phyloP scores from a whole-genome alignment of 2,329 filamentous ascomycete genomes.

The Alternaria conjuncta region DNA sequence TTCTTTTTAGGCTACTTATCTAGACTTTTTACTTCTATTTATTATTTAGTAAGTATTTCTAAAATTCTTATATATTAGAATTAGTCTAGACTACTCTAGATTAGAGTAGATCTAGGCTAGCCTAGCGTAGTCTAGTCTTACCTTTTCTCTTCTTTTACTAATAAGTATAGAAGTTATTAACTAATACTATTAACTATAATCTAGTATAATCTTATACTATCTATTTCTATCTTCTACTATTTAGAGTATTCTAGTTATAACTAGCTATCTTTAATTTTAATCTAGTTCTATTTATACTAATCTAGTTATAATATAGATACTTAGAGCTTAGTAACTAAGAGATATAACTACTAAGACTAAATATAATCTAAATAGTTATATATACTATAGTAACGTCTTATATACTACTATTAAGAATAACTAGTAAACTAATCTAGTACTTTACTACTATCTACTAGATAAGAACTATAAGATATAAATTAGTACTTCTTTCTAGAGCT shows the following conservation, averaged over 20 bases:
- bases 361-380: neutral
- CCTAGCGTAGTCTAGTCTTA: neutral
- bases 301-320: neutral
- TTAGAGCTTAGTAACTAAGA: too few species aligned
- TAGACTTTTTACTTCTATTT: neutral
- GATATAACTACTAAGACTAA: neutral
- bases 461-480: too few species aligned
- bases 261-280: neutral
- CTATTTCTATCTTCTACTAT: neutral
- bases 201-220: neutral
- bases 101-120: neutral
- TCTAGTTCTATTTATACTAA: neutral
- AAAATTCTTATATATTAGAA: neutral
- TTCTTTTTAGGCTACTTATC: neutral
- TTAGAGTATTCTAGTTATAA: neutral
- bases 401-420: neutral
- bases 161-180: neutral
- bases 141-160: neutral
- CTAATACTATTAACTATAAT: too few species aligned
- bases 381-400: neutral
- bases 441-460: too few species aligned
- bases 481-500: too few species aligned
- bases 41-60: neutral
- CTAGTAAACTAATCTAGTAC: too few species aligned
- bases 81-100: too few species aligned